These are phyloP conservation scores for Aspergillus bombycis DNA, from an alignment of 2,329 filamentous ascomycete genomes.

Conservation along the genomic window DNA sequence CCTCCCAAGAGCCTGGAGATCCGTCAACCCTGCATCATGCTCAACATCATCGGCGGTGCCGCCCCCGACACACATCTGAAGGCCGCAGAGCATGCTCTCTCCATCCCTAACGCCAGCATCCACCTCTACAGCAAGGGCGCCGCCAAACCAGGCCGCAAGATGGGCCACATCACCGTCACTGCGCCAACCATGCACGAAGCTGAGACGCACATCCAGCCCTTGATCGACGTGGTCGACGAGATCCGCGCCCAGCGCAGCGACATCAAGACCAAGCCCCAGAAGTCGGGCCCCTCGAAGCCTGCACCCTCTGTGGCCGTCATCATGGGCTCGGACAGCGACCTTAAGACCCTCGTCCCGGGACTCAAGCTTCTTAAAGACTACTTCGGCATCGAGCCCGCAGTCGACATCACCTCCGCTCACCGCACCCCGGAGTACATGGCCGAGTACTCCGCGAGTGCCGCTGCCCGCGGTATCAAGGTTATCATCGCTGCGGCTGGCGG, in stretches of 20 bases:
- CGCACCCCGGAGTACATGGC: slow-evolving; percentile 73
- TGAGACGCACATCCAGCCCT: slow-evolving; percentile 68
- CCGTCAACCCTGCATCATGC: slow-evolving; percentile 55
- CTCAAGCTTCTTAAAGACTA: slow-evolving; percentile 47
- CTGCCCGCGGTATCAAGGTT: slow-evolving; percentile 68
- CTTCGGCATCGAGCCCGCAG: slow-evolving; percentile 48
- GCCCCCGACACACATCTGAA: slow-evolving; percentile 64
- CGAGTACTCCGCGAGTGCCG: slow-evolving; percentile 65
- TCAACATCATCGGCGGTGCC: slow-evolving; percentile 61
- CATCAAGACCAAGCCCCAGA: slow-evolving; percentile 36
- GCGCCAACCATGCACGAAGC: slow-evolving; percentile 68
- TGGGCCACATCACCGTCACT: slow-evolving; percentile 88
- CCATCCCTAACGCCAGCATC: slow-evolving; percentile 63
- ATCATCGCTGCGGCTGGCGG: slow-evolving; percentile 77
- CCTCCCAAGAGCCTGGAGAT: slow-evolving; percentile 52
- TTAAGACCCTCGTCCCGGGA: slow-evolving; percentile 49
- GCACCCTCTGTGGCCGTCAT: slow-evolving; percentile 48
- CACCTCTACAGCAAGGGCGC: slow-evolving; percentile 91
- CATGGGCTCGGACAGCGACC: slow-evolving; percentile 54
- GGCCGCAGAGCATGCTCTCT: slow-evolving; percentile 59
- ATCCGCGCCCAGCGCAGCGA: slow-evolving; percentile 65
- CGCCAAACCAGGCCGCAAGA: slow-evolving; percentile 86
- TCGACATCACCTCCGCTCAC: slow-evolving; percentile 59
- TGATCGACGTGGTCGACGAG: slow-evolving; percentile 76
- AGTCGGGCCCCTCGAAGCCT: slow-evolving; percentile 36